phyloP scores from a whole-genome alignment of 106 monocot species.

The Xerophyta viscosa region DNA sequence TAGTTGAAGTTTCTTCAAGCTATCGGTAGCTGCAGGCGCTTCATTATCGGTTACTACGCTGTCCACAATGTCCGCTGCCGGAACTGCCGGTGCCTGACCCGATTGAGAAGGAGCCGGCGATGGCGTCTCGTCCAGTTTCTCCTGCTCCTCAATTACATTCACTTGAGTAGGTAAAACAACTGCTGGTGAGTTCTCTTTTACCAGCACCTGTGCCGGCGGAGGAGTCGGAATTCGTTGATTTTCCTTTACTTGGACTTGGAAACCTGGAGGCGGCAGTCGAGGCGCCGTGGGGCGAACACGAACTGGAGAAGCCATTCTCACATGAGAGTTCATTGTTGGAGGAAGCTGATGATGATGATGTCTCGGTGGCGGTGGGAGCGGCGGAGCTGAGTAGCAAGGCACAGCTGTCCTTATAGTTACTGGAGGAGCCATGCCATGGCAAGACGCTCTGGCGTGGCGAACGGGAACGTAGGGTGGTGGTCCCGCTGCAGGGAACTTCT shows the following conservation, averaged over 20 bases:
- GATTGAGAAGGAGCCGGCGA: not conserved
- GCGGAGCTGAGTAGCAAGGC: constrained; percentile 83
- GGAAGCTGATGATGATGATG: constrained; percentile 30
- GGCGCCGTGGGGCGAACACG: constrained; percentile 64
- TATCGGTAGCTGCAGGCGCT: constrained; percentile 20
- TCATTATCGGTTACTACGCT: constrained; percentile 1
- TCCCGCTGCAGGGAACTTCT: constrained; percentile 62
- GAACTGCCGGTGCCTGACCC: not conserved
- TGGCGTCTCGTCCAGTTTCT: not conserved
- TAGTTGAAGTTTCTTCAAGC: constrained; percentile 44
- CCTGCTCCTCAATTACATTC: not conserved
- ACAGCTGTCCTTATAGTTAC: constrained; percentile 85
- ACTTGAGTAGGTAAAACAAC: not conserved
- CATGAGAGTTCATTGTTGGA: constrained; percentile 17
- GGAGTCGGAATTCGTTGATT: not conserved
- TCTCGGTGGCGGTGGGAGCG: constrained; percentile 22
- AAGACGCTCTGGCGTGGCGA: constrained; percentile 34
- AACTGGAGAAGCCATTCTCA: constrained; percentile 65
- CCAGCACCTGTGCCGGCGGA: constrained; percentile 2
- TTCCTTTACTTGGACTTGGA: constrained; percentile 23
- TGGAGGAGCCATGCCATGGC: constrained; percentile 70
- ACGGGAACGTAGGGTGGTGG: constrained; percentile 66
- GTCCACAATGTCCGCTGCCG: not conserved
- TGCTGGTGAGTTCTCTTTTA: constrained; percentile 15
- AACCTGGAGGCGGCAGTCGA: not conserved